Conservation (phyloP, 495 filamentous ascomycete genomes). For the Xylaria grammica region DNA sequence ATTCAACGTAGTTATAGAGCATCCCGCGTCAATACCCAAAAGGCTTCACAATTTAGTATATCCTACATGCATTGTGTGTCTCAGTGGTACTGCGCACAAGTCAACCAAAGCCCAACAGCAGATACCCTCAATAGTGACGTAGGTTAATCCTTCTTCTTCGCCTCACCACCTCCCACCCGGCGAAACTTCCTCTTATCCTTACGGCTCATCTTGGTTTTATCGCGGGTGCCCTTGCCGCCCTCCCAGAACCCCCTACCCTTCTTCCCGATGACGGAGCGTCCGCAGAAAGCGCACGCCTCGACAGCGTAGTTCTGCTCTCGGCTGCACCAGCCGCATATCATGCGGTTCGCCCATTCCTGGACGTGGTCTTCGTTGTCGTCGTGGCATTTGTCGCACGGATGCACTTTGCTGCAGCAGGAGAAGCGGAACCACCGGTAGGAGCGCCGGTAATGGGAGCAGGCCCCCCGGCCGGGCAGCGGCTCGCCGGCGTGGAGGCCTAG, state of each 20-base stretch:
- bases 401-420: constrained; percentile 61
- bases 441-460: constrained; percentile 80
- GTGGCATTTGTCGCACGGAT: constrained; percentile 86
- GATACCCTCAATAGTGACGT: constrained; percentile 17
- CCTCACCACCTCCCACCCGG: constrained; percentile 46
- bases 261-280: constrained; percentile 68
- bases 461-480: constrained; percentile 74
- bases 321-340: constrained; percentile 86
- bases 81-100: neutral
- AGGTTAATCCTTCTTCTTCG: constrained; percentile 34
- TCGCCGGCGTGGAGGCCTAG: constrained; percentile 81
- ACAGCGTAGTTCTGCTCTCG: constrained; percentile 83
- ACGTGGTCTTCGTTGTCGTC: constrained; percentile 73
- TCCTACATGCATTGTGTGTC: no score
- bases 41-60: no score
- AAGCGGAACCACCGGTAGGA: constrained; percentile 88
- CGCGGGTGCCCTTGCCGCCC: constrained; percentile 84
- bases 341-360: constrained; percentile 84
- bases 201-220: constrained; percentile 70
- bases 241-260: constrained; percentile 84
- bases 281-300: constrained; percentile 81
- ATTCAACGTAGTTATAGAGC: no score
- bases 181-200: constrained; percentile 79
- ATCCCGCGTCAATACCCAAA: no score
- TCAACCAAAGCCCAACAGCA: neutral